These are phyloP conservation scores for Sarcocystis neurona DNA, from an alignment of 169 alveolate genomes.

Conservation along the genomic window DNA sequence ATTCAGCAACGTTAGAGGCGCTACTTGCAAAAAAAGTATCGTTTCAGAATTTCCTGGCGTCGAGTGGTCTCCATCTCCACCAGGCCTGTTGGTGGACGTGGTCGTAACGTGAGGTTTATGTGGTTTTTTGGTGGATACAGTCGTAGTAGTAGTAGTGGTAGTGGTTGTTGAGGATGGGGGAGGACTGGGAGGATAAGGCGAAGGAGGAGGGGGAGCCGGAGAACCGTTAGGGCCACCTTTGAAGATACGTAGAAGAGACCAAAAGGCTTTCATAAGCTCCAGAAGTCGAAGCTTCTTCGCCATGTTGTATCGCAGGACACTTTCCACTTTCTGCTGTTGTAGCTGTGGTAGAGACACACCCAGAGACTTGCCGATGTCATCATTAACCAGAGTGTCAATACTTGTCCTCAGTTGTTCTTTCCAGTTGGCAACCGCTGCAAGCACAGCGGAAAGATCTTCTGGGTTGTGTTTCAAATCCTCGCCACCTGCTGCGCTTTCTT, in stretches of 20 bases:
- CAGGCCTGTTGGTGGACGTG: background rate
- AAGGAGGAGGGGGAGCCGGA: background rate
- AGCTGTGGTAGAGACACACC: background rate
- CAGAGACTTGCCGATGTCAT: background rate
- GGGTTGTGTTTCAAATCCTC: background rate
- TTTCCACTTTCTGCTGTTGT: too few species aligned
- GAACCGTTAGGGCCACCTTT: background rate
- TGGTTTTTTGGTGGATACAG: background rate
- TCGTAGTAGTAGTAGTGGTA: background rate
- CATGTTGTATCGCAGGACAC: background rate
- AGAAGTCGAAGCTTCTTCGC: slow-evolving; percentile 9
- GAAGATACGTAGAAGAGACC: background rate
- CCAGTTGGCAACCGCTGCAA: too few species aligned
- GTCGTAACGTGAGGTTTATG: background rate
- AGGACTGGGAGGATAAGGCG: background rate
- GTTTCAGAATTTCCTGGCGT: background rate
- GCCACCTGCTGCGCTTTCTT: background rate
- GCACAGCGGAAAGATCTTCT: too few species aligned
- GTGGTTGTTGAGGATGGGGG: background rate
- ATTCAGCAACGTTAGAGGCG: background rate
- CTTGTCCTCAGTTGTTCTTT: background rate
- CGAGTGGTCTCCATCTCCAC: background rate
- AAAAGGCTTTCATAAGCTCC: background rate
- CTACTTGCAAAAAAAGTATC: background rate
- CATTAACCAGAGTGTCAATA: background rate